Evolutionary conservation across 495 filamentous ascomycete species (phyloP).

Genomic region (Lasiosphaeria miniovina): DNA sequence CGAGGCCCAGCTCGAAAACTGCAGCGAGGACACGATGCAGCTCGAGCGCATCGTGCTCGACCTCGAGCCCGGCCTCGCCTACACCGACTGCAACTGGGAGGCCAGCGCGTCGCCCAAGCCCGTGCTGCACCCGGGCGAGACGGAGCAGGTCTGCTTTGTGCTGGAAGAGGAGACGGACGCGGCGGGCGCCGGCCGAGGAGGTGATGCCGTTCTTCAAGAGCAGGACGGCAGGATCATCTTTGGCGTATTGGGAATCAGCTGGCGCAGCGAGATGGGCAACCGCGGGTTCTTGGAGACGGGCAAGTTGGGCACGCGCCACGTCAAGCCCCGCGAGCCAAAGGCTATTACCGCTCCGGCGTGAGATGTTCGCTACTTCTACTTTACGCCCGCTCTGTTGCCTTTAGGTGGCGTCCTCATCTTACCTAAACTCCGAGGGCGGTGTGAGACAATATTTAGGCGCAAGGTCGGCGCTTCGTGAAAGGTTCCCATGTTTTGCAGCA

Average conservation of each 20-base stretch:
- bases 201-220: constrained; percentile 38
- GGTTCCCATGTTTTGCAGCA: too few species aligned
- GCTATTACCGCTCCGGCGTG: background rate
- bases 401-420: too few species aligned
- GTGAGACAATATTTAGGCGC: background rate
- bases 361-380: background rate
- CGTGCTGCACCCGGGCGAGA: constrained; percentile 77
- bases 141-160: constrained; percentile 87
- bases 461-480: too few species aligned
- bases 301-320: constrained; percentile 59
- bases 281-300: constrained; percentile 83
- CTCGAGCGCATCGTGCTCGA: constrained; percentile 56
- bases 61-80: constrained; percentile 45
- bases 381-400: background rate
- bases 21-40: constrained; percentile 64
- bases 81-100: constrained; percentile 52
- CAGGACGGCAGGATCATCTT: constrained; percentile 63
- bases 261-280: constrained; percentile 88
- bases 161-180: constrained; percentile 63
- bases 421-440: background rate
- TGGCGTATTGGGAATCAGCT: constrained; percentile 81
- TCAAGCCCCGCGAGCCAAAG: constrained; percentile 1
- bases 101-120: constrained; percentile 45
- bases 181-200: constrained; percentile 42
- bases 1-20: constrained; percentile 94